Conservation (phyloP, 169 alveolate species). For the Plasmodium yoelii region DNA sequence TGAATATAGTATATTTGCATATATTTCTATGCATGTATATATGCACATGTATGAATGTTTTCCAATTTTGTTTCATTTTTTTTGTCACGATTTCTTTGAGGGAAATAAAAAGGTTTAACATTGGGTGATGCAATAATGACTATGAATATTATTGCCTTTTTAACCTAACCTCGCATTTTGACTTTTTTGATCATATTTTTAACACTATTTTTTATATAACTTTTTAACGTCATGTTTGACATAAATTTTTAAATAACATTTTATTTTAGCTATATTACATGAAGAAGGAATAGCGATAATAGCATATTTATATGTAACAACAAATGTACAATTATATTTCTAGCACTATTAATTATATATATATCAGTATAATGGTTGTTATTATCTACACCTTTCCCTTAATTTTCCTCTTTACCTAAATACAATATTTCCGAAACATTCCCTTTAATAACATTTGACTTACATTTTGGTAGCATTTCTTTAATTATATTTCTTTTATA, state of each 20-base stretch:
- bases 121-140: too few species aligned
- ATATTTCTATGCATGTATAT: not conserved
- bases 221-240: not conserved
- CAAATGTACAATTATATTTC: conserved; percentile 61
- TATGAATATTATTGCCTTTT: too few species aligned
- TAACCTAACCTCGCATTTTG: too few species aligned
- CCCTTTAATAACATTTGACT: conserved; percentile 74
- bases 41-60: too few species aligned
- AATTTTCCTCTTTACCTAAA: conserved; percentile 53
- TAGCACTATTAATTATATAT: conserved; percentile 68
- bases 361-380: conserved; percentile 9
- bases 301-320: conserved; percentile 58
- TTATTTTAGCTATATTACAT: conserved; percentile 32
- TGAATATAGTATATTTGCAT: not conserved
- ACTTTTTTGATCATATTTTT: too few species aligned
- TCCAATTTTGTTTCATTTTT: too few species aligned
- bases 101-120: too few species aligned
- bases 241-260: conserved; percentile 52
- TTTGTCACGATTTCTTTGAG: too few species aligned
- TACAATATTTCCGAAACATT: conserved; percentile 64
- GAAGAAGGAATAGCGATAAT: conserved; percentile 55
- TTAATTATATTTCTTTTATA: conserved; percentile 50
- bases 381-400: conserved; percentile 72
- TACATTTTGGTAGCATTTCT: conserved; percentile 39
- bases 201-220: too few species aligned